phyloP scores from a whole-genome alignment of 2,329 filamentous ascomycete genomes.

The Talaromyces rugulosus region DNA sequence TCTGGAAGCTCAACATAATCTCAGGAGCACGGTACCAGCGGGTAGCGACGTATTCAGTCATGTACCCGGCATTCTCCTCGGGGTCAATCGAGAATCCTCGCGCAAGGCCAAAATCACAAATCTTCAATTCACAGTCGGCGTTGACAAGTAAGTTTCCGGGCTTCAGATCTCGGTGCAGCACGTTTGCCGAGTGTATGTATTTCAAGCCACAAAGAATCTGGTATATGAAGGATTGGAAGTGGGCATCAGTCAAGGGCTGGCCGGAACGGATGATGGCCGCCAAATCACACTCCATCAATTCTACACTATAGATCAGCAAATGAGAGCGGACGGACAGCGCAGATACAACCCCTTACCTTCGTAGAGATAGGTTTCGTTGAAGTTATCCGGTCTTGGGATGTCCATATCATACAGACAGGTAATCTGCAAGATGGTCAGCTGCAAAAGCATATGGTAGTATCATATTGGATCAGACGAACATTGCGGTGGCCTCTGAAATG shows the following conservation, averaged over 20 bases:
- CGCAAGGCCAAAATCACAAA: constrained; percentile 95
- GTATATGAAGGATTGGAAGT: constrained; percentile 99
- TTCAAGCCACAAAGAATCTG: constrained; percentile 98
- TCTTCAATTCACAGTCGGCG: constrained; percentile 98
- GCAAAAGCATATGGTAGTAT: background rate
- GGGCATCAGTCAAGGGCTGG: constrained; percentile 93
- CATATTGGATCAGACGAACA: constrained; percentile 48
- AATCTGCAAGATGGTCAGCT: constrained; percentile 58
- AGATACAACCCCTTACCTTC: constrained; percentile 62
- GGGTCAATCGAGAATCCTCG: constrained; percentile 96
- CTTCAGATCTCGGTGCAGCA: constrained; percentile 94
- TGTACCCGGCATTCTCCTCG: constrained; percentile 97
- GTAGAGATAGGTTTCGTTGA: constrained; percentile 98
- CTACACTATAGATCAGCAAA: constrained; percentile 43
- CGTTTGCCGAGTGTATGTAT: constrained; percentile 98
- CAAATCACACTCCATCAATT: constrained; percentile 98
- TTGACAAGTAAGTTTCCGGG: constrained; percentile 96
- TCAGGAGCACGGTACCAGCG: constrained; percentile 98
- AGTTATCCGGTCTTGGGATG: constrained; percentile 93
- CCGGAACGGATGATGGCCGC: constrained; percentile 97
- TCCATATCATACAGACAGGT: constrained; percentile 99
- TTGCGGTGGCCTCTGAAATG: constrained; percentile 92
- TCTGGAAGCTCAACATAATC: constrained; percentile 99
- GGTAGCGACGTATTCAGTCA: constrained; percentile 99
- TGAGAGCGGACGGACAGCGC: background rate